A percentile compares a stretch with the other conserved stretches of the same genome.
Evolutionary conservation across 257 asterid species (phyloP).

Genomic region (Lycium ferocissimum): DNA sequence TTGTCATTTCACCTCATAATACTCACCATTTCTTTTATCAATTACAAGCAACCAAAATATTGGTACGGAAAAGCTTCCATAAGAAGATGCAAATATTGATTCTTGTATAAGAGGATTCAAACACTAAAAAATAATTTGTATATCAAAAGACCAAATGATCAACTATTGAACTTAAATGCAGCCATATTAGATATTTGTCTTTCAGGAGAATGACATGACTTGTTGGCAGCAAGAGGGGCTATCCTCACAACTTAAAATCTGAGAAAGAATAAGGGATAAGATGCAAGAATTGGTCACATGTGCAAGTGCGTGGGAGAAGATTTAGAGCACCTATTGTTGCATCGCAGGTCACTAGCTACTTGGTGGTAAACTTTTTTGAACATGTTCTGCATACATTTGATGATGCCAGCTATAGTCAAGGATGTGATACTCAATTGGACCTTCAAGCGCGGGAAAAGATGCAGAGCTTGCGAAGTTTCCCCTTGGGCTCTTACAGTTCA

Average conservation of each 20-base stretch:
- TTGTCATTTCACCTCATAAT: conserved; percentile 24
- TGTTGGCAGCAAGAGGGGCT: not conserved
- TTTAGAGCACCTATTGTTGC: not conserved
- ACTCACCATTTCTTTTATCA: not conserved
- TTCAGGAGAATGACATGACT: conserved; percentile 4
- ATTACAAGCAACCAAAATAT: not conserved
- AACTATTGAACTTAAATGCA: not conserved
- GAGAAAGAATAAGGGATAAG: not conserved
- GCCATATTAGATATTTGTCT: not conserved
- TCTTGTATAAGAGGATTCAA: not conserved
- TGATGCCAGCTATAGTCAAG: conserved; percentile 8
- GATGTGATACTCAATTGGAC: not conserved
- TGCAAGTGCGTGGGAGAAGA: not conserved
- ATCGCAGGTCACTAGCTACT: not conserved
- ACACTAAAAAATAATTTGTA: not conserved
- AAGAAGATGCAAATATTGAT: not conserved
- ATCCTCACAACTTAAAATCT: not conserved
- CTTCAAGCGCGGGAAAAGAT: not conserved
- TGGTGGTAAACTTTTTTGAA: not conserved
- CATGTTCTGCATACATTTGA: not conserved
- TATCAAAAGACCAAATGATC: conserved; percentile 14
- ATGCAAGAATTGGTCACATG: not conserved
- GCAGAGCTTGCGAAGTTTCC: not conserved
- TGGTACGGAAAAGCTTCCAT: not conserved
- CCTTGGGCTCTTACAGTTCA: not conserved